A percentile compares a stretch with the other conserved stretches of the same genome.
These are phyloP conservation scores for Magnolia officinalis DNA, from an alignment of 164 flowering plant species.

Conservation along the genomic window DNA sequence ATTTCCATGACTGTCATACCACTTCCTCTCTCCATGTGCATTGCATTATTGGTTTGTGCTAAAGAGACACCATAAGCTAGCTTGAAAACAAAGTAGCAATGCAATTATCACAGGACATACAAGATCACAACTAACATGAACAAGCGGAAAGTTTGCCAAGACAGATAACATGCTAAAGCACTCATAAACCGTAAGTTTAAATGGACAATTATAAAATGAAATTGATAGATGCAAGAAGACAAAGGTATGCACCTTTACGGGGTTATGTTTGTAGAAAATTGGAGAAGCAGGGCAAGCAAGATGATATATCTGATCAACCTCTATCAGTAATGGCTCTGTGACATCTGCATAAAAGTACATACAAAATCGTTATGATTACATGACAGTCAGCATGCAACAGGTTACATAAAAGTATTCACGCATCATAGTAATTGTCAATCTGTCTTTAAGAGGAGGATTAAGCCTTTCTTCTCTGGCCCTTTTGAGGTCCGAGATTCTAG, in stretches of 20 bases:
- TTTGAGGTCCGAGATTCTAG: too few relatives aligned
- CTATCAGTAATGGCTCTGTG: conserved; percentile 77
- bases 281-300: conserved; percentile 99
- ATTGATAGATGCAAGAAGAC: not conserved
- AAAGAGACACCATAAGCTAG: not conserved
- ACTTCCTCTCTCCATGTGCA: too few relatives aligned
- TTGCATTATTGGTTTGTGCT: too few relatives aligned
- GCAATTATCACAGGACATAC: not conserved
- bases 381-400: not conserved
- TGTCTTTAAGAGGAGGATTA: not conserved
- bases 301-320: conserved; percentile 91
- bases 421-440: not conserved
- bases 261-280: conserved; percentile 86
- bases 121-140: not conserved
- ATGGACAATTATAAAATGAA: not conserved
- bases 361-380: not conserved
- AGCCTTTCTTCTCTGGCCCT: too few relatives aligned
- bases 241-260: conserved; percentile 55
- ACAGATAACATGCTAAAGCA: not conserved
- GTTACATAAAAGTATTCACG: not conserved
- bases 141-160: not conserved
- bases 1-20: too few relatives aligned
- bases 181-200: not conserved
- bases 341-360: conserved; percentile 45
- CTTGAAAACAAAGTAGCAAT: not conserved